These are phyloP conservation scores for Epithele typhae DNA, from an alignment of 768 basidiomycete species.

Conservation along the genomic window DNA sequence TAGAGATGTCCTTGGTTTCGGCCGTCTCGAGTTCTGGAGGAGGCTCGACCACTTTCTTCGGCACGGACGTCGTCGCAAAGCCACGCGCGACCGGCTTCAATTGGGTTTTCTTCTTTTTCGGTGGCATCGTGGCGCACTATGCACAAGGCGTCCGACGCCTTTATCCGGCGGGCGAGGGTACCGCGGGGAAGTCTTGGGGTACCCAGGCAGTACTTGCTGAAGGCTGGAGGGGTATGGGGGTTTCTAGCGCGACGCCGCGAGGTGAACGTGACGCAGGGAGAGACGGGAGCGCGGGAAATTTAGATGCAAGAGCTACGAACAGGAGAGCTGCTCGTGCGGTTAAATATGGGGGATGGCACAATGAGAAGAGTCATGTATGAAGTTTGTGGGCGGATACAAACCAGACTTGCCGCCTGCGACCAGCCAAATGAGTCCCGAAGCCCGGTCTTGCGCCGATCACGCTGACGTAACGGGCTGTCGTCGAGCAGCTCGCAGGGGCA, in stretches of 20 bases:
- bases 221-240: too few species aligned
- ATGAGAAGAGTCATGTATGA: slow-evolving; percentile 10
- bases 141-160: slow-evolving; percentile 5
- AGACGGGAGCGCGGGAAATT: neutral
- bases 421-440: slow-evolving; percentile 5
- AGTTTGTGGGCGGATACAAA: slow-evolving; percentile 1
- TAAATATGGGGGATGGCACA: slow-evolving; percentile 5
- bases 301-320: slow-evolving; percentile 3
- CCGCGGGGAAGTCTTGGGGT: too few species aligned
- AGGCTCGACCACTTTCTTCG: slow-evolving; percentile 57
- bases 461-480: slow-evolving; percentile 9
- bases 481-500: too few species aligned
- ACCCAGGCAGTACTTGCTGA: too few species aligned
- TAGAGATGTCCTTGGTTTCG: slow-evolving; percentile 18
- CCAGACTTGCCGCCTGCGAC: neutral
- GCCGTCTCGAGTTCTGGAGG: slow-evolving; percentile 19
- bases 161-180: too few species aligned
- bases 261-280: too few species aligned
- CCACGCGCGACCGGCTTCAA: slow-evolving; percentile 71
- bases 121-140: slow-evolving; percentile 42
- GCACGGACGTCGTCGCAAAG: slow-evolving; percentile 78
- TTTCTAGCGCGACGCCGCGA: too few species aligned
- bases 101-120: slow-evolving; percentile 82
- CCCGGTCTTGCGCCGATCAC: neutral
- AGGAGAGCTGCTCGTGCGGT: slow-evolving; percentile 10